Percentiles rank a stretch among this genome's conserved stretches.
These are phyloP conservation scores for Globisporangium rhizosaccharum DNA, from an alignment of 352 stramenopile species.

Conservation along the genomic window DNA sequence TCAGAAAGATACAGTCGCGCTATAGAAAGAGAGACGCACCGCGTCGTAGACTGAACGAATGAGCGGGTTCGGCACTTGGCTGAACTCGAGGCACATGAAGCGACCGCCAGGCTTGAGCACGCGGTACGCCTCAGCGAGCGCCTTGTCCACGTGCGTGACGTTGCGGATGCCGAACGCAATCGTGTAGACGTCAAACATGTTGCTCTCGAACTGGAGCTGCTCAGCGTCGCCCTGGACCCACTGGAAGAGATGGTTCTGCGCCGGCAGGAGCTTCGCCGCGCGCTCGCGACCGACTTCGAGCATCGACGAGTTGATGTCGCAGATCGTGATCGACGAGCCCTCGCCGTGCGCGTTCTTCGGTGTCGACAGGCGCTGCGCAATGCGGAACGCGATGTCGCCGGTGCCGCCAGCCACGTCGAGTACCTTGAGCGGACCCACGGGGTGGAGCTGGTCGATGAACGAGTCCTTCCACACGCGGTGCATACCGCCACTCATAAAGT, in stretches of 20 bases:
- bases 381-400: slow-evolving; percentile 98
- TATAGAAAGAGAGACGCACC: slow-evolving; percentile 25
- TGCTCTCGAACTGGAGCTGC: slow-evolving; percentile 91
- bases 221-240: slow-evolving; percentile 97
- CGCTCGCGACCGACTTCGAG: slow-evolving; percentile 92
- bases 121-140: slow-evolving; percentile 92
- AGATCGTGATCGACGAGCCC: slow-evolving; percentile 91
- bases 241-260: slow-evolving; percentile 57
- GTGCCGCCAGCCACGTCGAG: slow-evolving; percentile 98
- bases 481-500: slow-evolving; percentile 97
- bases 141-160: slow-evolving; percentile 95
- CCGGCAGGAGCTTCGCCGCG: slow-evolving; percentile 65
- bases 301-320: slow-evolving; percentile 99
- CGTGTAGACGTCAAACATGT: slow-evolving; percentile 98
- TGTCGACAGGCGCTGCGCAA: slow-evolving; percentile 69
- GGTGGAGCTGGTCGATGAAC: slow-evolving; percentile 87
- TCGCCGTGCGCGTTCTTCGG: slow-evolving; percentile 20
- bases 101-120: slow-evolving; percentile 95
- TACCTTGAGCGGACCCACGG: slow-evolving; percentile 63
- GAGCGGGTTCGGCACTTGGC: slow-evolving; percentile 90
- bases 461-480: slow-evolving; percentile 97
- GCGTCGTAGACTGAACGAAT: slow-evolving; percentile 93
- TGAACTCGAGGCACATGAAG: slow-evolving; percentile 99
- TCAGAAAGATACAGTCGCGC: neutral
- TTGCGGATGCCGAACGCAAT: slow-evolving; percentile 99